A percentile compares a stretch with the other conserved stretches of the same genome.
These are phyloP conservation scores for Zea luxurians DNA, from an alignment of 176 grass and related monocot species.

Conservation along the genomic window DNA sequence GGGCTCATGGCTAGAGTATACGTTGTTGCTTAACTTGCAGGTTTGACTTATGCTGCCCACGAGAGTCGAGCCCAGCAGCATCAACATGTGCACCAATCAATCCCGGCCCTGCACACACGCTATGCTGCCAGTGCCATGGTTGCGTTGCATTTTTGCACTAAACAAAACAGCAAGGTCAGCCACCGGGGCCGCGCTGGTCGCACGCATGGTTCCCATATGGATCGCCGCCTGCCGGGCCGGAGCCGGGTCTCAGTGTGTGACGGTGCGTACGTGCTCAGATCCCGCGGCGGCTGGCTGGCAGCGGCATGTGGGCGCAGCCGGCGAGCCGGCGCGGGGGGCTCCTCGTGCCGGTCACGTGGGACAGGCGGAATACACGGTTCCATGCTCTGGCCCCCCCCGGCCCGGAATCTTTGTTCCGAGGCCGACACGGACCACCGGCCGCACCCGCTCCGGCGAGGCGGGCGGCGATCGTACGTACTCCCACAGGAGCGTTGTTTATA, in stretches of 20 bases:
- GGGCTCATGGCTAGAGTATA: too few relatives aligned
- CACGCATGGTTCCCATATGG: slow-evolving; percentile 12
- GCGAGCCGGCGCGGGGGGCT: slow-evolving; percentile 51
- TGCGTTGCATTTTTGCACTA: not conserved
- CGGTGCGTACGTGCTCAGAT: slow-evolving; percentile 25
- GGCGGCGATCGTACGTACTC: not conserved
- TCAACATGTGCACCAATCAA: too few relatives aligned
- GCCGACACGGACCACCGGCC: slow-evolving; percentile 25
- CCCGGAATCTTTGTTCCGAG: slow-evolving; percentile 67
- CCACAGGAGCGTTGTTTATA: not conserved
- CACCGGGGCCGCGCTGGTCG: not conserved
- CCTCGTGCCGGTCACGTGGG: slow-evolving; percentile 58
- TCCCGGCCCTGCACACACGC: too few relatives aligned
- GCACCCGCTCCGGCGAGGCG: not conserved
- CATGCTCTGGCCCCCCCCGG: slow-evolving; percentile 40
- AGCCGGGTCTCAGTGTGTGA: too few relatives aligned
- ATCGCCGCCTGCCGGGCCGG: slow-evolving; percentile 18
- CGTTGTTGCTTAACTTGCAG: too few relatives aligned
- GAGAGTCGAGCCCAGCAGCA: too few relatives aligned
- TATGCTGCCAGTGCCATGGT: not conserved
- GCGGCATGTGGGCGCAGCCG: slow-evolving; percentile 52
- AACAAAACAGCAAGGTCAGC: slow-evolving; percentile 13
- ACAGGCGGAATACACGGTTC: slow-evolving; percentile 48
- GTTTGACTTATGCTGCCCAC: too few relatives aligned
- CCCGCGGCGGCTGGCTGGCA: slow-evolving; percentile 9